phyloP scores from a whole-genome alignment of 73 alveolate species.

The Paramecium biaurelia region DNA sequence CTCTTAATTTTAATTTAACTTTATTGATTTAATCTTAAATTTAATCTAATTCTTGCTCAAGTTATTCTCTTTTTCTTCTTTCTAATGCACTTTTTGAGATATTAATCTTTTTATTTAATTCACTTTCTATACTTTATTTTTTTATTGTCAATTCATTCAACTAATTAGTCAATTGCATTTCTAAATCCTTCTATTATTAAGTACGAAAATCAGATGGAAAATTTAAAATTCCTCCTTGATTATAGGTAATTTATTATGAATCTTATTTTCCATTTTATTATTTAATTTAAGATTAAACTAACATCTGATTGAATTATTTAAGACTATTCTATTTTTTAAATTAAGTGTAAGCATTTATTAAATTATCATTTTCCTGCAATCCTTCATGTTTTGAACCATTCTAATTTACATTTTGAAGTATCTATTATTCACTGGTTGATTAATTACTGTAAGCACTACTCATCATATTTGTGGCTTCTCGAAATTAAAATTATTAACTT shows the following conservation, averaged over 20 bases:
- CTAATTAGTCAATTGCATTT: neutral
- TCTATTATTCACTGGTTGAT: neutral
- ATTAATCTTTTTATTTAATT: slow-evolving; percentile 12
- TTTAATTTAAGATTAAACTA: neutral
- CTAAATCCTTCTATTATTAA: neutral
- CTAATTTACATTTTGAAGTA: neutral
- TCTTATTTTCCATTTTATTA: neutral
- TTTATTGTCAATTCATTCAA: neutral
- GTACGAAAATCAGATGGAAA: slow-evolving; percentile 40
- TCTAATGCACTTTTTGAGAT: neutral
- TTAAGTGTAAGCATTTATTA: neutral
- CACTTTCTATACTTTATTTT: slow-evolving; percentile 32
- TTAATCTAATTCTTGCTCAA: neutral
- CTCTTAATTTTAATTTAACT: slow-evolving; percentile 31
- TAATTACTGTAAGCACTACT: neutral
- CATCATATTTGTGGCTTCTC: slow-evolving; percentile 20
- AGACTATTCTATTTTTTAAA: slow-evolving; percentile 6
- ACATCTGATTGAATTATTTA: neutral
- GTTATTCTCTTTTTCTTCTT: slow-evolving; percentile 18
- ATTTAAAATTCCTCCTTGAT: neutral
- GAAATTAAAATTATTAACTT: neutral
- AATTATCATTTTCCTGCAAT: neutral
- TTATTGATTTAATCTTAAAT: neutral
- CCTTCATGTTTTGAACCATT: neutral
- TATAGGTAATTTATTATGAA: neutral